Conservation (phyloP, 225 moss, liverwort and hornwort species). For the Sphagnum contortum region DNA sequence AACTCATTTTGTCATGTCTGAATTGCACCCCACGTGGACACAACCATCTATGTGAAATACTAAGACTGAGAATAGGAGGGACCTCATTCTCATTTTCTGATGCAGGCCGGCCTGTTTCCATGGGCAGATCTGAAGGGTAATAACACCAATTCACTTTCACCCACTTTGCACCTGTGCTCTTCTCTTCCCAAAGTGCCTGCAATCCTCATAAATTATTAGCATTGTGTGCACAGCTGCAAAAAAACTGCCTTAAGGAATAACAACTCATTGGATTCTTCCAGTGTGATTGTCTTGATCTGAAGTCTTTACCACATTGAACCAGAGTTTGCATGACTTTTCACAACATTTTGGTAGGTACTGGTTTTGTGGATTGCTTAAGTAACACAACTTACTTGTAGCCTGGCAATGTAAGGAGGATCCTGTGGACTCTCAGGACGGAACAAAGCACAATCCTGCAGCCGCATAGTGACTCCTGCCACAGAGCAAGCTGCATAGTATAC, state of each 20-base stretch:
- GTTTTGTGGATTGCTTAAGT: background rate
- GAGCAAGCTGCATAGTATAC: conserved; percentile 41
- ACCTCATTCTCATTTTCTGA: conserved; percentile 37
- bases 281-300: no score
- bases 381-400: conserved; percentile 33
- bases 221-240: no score
- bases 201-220: conserved; percentile 1
- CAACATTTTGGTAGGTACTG: no score
- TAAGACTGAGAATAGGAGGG: background rate
- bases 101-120: conserved; percentile 39
- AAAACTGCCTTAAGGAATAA: no score
- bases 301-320: no score
- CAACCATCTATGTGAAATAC: background rate
- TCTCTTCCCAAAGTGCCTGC: conserved; percentile 58
- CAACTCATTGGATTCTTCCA: no score
- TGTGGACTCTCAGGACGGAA: conserved; percentile 38
- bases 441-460: conserved; percentile 42
- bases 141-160: conserved; percentile 74
- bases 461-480: conserved; percentile 36
- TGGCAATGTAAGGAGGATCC: conserved; percentile 53
- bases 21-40: no score
- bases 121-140: conserved; percentile 47
- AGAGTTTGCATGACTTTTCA: no score
- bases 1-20: no score
- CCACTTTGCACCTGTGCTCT: conserved; percentile 37